phyloP scores from a whole-genome alignment of 1,139 yeast species.

The Candida sp. region DNA sequence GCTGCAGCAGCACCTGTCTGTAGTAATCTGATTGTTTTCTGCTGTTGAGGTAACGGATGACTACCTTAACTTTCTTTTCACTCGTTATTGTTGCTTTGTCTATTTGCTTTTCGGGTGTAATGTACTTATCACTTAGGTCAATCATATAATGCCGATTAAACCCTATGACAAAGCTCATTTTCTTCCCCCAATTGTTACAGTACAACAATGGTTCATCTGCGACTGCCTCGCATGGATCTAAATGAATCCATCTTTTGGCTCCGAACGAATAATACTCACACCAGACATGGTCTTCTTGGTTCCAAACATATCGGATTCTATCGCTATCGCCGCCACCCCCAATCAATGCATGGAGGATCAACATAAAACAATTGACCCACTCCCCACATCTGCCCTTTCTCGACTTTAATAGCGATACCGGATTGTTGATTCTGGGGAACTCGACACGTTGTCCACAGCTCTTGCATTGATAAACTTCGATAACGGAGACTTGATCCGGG shows the following conservation, averaged over 20 bases:
- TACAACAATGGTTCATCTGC: slow-evolving; percentile 83
- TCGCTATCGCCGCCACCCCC: slow-evolving; percentile 47
- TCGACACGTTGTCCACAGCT: slow-evolving; percentile 51
- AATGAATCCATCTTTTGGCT: slow-evolving; percentile 78
- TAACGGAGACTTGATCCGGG: slow-evolving; percentile 33
- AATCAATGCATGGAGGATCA: slow-evolving; percentile 65
- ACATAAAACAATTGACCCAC: slow-evolving; percentile 87
- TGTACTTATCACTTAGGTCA: slow-evolving; percentile 76
- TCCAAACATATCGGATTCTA: slow-evolving; percentile 78
- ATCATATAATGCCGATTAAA: slow-evolving; percentile 60
- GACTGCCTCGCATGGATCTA: slow-evolving; percentile 88
- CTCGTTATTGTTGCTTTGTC: slow-evolving; percentile 49
- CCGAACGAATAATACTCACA: slow-evolving; percentile 78
- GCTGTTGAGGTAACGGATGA: slow-evolving; percentile 44
- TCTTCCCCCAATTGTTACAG: slow-evolving; percentile 89
- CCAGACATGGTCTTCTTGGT: slow-evolving; percentile 96
- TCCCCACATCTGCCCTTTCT: slow-evolving; percentile 92
- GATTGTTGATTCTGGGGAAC: slow-evolving; percentile 80
- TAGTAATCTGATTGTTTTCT: slow-evolving; percentile 32
- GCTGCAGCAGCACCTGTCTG: slow-evolving; percentile 5
- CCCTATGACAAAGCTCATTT: slow-evolving; percentile 87
- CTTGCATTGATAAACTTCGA: slow-evolving; percentile 69
- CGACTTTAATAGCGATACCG: slow-evolving; percentile 61
- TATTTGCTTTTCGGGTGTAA: slow-evolving; percentile 54
- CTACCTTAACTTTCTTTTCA: slow-evolving; percentile 41